Evolutionary conservation across 257 asterid genomes (phyloP), one percentile per base, ranked within the genome.

Genomic region (Forsythia suspensa): DNA sequence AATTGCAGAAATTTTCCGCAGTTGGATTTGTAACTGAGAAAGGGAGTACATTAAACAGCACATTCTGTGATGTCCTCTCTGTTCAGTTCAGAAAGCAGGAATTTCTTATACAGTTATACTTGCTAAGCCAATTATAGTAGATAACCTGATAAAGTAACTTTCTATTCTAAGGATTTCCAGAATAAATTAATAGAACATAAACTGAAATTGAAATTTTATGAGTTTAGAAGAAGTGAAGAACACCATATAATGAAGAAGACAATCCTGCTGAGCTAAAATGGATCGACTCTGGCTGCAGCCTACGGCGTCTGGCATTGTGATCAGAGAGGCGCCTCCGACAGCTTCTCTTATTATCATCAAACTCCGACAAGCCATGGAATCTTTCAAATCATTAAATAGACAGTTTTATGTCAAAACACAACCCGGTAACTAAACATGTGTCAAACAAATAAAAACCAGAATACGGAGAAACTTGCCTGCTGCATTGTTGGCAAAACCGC

Each of bases 401-500:
- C 36, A n/a, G 4, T 11, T 65, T 15, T 24, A 76, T 36, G 43
- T 44, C 21, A 20, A 11, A 72, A 24, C 63, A 39, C 11, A 43
- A 16, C 29, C 13, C 6, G 4, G 44, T 37, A n/a, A 41, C 3
- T 20, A 39, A 73, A 13, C 15, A 44, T 7, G 57, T 5, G 38
- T 6, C 5, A 4, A 5, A 40, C 20, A 4, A 43, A n/a, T 9
- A 21, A 29, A 76, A 13, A 7, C 15, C 38, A 40, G 34, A 29
- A 6, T 38, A 39, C 37, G n/a, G 41, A 73, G 52, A 37, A 4
- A 9, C 79, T 57, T 81, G 80, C 97, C 95, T 90, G 97, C 97
- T 92, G 85, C 98, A 94, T 77, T 90, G 97, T 61, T 92, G 98
- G 86, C 96, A 94, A 55, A 94, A 94, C 8, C 96, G 84, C 7